Evolutionary conservation across 1,284 basidiomycete species (phyloP).

Genomic region (Ustilago esculenta): DNA sequence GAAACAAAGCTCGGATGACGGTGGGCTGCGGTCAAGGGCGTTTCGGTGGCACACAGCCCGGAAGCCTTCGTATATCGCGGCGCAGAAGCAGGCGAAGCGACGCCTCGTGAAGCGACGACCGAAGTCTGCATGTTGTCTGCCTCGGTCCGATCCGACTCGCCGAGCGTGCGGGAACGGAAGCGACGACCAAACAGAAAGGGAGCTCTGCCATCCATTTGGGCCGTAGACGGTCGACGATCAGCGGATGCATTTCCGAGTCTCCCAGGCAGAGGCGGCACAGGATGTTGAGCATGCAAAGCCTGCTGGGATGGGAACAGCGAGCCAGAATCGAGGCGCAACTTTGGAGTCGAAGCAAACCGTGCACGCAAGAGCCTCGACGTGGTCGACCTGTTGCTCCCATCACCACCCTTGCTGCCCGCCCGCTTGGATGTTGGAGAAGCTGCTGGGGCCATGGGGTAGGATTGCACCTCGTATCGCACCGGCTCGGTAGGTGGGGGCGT

Average conservation of each 20-base stretch:
- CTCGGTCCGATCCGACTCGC: constrained; percentile 36
- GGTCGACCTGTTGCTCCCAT: neutral
- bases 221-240: constrained; percentile 34
- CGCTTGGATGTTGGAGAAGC: neutral
- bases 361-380: constrained; percentile 23
- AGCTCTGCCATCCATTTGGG: constrained; percentile 32
- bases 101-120: neutral
- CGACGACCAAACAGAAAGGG: constrained; percentile 43
- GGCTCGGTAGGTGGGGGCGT: constrained; percentile 7
- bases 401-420: neutral
- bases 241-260: neutral
- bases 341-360: constrained; percentile 42
- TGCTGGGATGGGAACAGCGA: constrained; percentile 14
- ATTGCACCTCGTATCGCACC: constrained; percentile 19
- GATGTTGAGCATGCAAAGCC: constrained; percentile 11
- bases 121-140: constrained; percentile 17
- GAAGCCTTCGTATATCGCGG: constrained; percentile 5
- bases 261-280: constrained; percentile 19
- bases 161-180: constrained; percentile 48
- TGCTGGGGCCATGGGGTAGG: constrained; percentile 14
- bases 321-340: constrained; percentile 24
- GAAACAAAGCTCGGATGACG: constrained; percentile 30
- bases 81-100: constrained; percentile 1
- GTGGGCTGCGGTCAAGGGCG: constrained; percentile 1
- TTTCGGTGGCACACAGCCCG: neutral